Conservation (phyloP, 495 filamentous ascomycete species). For the Penicillium arizonense region DNA sequence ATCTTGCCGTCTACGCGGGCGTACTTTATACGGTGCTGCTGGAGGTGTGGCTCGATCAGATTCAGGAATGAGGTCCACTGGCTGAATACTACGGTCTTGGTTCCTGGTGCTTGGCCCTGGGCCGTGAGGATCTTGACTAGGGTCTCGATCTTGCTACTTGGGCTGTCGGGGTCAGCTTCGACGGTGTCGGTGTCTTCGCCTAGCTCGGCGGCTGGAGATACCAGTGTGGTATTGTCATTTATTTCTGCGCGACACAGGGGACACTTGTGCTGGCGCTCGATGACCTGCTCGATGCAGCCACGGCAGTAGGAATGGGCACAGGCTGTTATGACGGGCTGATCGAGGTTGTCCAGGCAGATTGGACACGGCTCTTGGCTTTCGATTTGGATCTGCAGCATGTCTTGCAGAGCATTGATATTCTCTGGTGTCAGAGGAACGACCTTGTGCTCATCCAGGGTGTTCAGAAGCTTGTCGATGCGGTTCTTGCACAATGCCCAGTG, state of each 20-base stretch:
- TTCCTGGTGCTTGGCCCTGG: slow-evolving; percentile 61
- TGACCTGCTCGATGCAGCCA: slow-evolving; percentile 73
- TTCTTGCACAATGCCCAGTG: slow-evolving; percentile 81
- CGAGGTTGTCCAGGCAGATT: slow-evolving; percentile 74
- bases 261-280: slow-evolving; percentile 78
- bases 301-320: slow-evolving; percentile 83
- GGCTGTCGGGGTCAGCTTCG: slow-evolving; percentile 58
- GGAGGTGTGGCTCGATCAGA: slow-evolving; percentile 70
- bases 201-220: slow-evolving; percentile 58
- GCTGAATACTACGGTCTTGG: slow-evolving; percentile 87
- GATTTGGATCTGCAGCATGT: slow-evolving; percentile 74
- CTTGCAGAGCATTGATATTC: slow-evolving; percentile 70
- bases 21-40: slow-evolving; percentile 59
- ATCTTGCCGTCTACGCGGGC: slow-evolving; percentile 84
- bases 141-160: slow-evolving; percentile 82
- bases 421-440: slow-evolving; percentile 70
- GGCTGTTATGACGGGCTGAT: slow-evolving; percentile 78
- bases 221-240: slow-evolving; percentile 54
- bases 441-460: slow-evolving; percentile 61
- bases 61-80: slow-evolving; percentile 92
- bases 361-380: slow-evolving; percentile 82
- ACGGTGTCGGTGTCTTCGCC: slow-evolving; percentile 48
- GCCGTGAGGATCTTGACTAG: slow-evolving; percentile 76
- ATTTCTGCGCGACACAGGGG: slow-evolving; percentile 84
- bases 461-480: slow-evolving; percentile 67